Conservation (phyloP, 2,329 filamentous ascomycete species). For the Botrytis paeoniae region DNA sequence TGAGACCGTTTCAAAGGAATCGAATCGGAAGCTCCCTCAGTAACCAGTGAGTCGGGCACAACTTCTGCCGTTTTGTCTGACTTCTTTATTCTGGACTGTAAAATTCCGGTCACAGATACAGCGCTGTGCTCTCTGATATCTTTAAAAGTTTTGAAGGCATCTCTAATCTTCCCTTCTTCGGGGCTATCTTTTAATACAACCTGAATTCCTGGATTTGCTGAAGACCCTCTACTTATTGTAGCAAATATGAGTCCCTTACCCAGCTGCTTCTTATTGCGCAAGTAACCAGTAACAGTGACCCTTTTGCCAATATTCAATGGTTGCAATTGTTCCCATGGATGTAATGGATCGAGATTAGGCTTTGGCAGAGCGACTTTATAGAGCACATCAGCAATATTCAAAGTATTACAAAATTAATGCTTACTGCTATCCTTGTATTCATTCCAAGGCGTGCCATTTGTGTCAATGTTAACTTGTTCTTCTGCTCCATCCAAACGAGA, state of each 20-base stretch:
- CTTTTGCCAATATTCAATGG: constrained; percentile 36
- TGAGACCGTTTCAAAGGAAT: not conserved
- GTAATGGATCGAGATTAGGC: constrained; percentile 22
- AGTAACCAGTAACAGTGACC: constrained; percentile 66
- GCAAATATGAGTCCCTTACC: constrained; percentile 70
- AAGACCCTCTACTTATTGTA: constrained; percentile 42
- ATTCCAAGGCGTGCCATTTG: constrained; percentile 26
- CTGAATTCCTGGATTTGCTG: constrained; percentile 38
- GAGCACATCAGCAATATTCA: constrained; percentile 7
- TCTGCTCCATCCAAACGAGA: not conserved
- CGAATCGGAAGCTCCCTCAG: not conserved
- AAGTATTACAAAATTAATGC: constrained; percentile 10
- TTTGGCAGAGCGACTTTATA: constrained; percentile 22
- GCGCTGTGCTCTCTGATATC: constrained; percentile 19
- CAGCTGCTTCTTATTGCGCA: constrained; percentile 65
- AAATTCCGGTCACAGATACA: constrained; percentile 11
- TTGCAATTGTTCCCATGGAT: constrained; percentile 14
- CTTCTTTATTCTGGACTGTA: constrained; percentile 14
- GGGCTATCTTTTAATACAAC: constrained; percentile 14
- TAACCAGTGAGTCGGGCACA: not conserved
- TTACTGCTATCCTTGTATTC: constrained; percentile 34
- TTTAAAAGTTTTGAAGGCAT: constrained; percentile 20
- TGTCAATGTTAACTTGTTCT: constrained; percentile 12
- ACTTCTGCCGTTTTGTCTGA: constrained; percentile 1
- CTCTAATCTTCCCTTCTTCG: constrained; percentile 6